phyloP scores from a whole-genome alignment of 2,329 filamentous ascomycete species.

The Aspergillus eucalypticola region DNA sequence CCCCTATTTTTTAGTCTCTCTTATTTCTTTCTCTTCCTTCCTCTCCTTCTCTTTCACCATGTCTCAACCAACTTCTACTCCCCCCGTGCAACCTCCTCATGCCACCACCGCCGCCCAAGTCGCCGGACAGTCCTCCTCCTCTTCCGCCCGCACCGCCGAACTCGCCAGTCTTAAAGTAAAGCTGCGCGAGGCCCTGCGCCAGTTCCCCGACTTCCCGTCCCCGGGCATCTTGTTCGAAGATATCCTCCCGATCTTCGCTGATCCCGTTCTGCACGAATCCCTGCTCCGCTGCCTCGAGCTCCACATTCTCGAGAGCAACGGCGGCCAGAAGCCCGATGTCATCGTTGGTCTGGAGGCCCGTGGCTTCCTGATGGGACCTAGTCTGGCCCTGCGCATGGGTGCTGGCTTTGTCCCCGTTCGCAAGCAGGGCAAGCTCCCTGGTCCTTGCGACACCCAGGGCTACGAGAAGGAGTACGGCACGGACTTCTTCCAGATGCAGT shows the following conservation, averaged over 20 bases:
- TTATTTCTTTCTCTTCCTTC: constrained; percentile 18
- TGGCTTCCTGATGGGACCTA: constrained; percentile 92
- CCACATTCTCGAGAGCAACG: constrained; percentile 68
- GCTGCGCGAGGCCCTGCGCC: constrained; percentile 72
- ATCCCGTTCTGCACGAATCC: constrained; percentile 69
- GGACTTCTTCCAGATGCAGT: constrained; percentile 96
- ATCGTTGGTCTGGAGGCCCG: constrained; percentile 91
- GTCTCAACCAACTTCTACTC: constrained; percentile 37
- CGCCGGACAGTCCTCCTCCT: constrained; percentile 46
- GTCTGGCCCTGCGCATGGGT: constrained; percentile 77
- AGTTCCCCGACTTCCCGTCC: constrained; percentile 88
- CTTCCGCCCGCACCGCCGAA: constrained; percentile 54
- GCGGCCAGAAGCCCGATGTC: constrained; percentile 72
- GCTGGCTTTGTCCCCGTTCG: constrained; percentile 89
- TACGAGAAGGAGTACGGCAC: constrained; percentile 96
- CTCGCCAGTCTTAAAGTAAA: constrained; percentile 65
- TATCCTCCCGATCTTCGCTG: constrained; percentile 92
- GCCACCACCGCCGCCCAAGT: constrained; percentile 44
- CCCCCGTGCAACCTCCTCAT: constrained; percentile 34
- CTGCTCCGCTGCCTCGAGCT: constrained; percentile 85
- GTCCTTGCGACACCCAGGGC: constrained; percentile 77
- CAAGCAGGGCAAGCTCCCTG: constrained; percentile 94
- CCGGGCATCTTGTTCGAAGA: constrained; percentile 96
- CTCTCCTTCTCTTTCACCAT: constrained; percentile 34
- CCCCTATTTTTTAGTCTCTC: constrained; percentile 17